A percentile compares a stretch with the other conserved stretches of the same genome.
These are phyloP conservation scores for Arctium lappa DNA, from an alignment of 129 eudicot species.

Conservation along the genomic window DNA sequence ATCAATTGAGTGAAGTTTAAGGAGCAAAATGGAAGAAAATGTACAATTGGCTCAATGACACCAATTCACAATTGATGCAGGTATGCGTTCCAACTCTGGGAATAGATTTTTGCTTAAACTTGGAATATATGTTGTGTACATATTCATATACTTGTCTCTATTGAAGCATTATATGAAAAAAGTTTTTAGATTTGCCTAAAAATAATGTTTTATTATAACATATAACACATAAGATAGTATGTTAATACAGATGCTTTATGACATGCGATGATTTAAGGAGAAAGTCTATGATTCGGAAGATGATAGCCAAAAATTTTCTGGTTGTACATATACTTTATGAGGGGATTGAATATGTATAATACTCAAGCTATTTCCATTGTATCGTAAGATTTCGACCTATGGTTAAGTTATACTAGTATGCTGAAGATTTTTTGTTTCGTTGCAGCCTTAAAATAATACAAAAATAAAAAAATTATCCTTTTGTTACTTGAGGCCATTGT, in stretches of 20 bases:
- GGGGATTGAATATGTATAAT: background rate
- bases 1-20: conserved; percentile 1
- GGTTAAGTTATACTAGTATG: too few relatives aligned
- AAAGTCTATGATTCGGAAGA: background rate
- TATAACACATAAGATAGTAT: background rate
- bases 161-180: background rate
- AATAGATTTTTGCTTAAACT: background rate
- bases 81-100: conserved; percentile 13
- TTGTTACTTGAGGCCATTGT: background rate
- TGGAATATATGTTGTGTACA: background rate
- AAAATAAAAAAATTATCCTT: background rate
- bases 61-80: background rate
- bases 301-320: too few relatives aligned
- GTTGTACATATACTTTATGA: too few relatives aligned
- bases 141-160: background rate
- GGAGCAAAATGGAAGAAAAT: conserved; percentile 1
- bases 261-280: background rate
- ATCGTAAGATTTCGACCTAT: too few relatives aligned
- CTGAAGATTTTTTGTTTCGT: too few relatives aligned
- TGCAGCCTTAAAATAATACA: background rate
- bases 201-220: background rate
- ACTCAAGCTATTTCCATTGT: background rate
- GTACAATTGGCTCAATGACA: conserved; percentile 9
- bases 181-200: background rate
- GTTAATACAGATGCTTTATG: background rate